Conservation (phyloP, 1,139 yeast species). For the Dujonia santamariae region DNA sequence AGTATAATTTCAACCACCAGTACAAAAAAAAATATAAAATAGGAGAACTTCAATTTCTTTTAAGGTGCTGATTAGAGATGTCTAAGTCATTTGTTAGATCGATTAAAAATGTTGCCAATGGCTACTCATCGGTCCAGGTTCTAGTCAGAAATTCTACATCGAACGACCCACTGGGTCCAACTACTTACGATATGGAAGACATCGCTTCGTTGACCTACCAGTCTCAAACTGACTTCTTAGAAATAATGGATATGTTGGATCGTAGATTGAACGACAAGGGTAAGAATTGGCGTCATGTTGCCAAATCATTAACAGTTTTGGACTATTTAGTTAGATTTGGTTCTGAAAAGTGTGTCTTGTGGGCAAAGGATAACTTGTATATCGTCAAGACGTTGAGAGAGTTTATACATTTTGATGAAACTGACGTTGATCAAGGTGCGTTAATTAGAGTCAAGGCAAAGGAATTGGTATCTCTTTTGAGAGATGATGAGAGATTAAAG, state of each 20-base stretch:
- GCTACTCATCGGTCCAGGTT: constrained; percentile 84
- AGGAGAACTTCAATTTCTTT: no score
- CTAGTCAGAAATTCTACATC: constrained; percentile 92
- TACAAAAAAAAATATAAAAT: no score
- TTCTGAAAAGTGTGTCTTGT: constrained; percentile 84
- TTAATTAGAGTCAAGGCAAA: constrained; percentile 88
- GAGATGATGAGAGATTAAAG: constrained; percentile 79
- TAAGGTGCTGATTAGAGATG: no score
- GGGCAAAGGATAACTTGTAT: constrained; percentile 92
- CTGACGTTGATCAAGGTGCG: constrained; percentile 84
- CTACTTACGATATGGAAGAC: constrained; percentile 80
- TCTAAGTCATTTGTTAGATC: constrained; percentile 80
- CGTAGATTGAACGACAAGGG: constrained; percentile 94
- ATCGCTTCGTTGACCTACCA: constrained; percentile 74
- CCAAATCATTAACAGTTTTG: constrained; percentile 82
- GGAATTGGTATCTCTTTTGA: constrained; percentile 74
- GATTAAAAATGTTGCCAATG: constrained; percentile 89
- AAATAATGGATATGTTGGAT: constrained; percentile 94
- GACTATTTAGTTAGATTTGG: constrained; percentile 89
- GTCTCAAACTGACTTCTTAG: constrained; percentile 72
- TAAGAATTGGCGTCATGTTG: constrained; percentile 96
- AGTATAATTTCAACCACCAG: no score
- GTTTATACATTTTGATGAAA: constrained; percentile 80
- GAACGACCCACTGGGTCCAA: constrained; percentile 85
- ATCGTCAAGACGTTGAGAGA: constrained; percentile 89